Percentiles rank a stretch among this genome's conserved stretches.
phyloP scores from a whole-genome alignment of 164 flowering plant species.

The Nymphaea colorata region DNA sequence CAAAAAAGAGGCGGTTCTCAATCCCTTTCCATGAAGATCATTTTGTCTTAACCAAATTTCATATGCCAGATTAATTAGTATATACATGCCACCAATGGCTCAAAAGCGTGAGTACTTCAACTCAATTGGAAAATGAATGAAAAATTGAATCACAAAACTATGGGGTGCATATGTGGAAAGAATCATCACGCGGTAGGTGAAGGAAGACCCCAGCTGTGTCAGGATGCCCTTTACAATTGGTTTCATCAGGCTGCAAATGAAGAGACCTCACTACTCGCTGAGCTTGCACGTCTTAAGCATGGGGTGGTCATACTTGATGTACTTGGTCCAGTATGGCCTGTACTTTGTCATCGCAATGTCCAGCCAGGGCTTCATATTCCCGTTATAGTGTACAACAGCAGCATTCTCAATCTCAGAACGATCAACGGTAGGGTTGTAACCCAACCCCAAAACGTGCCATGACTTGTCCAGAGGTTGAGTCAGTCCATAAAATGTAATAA shows the following conservation, averaged over 20 bases:
- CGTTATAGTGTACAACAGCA: slow-evolving; percentile 92
- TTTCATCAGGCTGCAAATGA: not conserved
- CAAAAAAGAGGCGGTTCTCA: too few relatives aligned
- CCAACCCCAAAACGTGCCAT: slow-evolving; percentile 98
- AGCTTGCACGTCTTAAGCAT: slow-evolving; percentile 66
- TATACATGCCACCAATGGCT: not conserved
- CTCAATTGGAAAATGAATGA: not conserved
- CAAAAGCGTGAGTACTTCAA: not conserved
- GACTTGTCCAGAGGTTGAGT: slow-evolving; percentile 86
- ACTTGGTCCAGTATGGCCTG: slow-evolving; percentile 82
- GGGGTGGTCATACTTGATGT: slow-evolving; percentile 78
- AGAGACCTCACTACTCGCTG: slow-evolving; percentile 24
- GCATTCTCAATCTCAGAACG: slow-evolving; percentile 72
- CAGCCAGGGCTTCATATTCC: slow-evolving; percentile 99
- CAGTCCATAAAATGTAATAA: slow-evolving; percentile 83
- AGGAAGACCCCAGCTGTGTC: not conserved
- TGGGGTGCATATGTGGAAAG: not conserved
- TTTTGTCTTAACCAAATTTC: too few relatives aligned
- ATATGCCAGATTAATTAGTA: not conserved
- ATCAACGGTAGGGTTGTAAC: slow-evolving; percentile 90
- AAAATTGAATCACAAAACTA: not conserved
- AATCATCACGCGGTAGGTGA: not conserved
- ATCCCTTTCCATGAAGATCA: too few relatives aligned
- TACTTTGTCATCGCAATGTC: slow-evolving; percentile 98
- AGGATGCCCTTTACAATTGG: not conserved